Conservation (phyloP, 345 rosid species). For the Arabis alpina region DNA sequence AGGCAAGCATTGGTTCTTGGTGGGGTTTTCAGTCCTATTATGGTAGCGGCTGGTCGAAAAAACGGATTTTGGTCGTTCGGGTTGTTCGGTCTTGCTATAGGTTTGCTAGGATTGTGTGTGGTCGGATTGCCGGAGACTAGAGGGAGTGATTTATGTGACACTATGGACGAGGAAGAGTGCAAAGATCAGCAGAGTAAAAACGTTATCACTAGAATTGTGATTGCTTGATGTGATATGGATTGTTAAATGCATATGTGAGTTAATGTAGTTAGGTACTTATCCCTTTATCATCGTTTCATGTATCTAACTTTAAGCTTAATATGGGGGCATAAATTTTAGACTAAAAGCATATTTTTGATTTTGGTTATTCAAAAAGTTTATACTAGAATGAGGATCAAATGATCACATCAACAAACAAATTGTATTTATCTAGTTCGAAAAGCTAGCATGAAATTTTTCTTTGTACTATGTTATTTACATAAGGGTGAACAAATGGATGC, state of each 20-base stretch:
- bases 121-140: slow-evolving; percentile 68
- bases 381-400: too few species aligned
- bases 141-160: slow-evolving; percentile 54
- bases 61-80: slow-evolving; percentile 54
- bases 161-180: slow-evolving; percentile 69
- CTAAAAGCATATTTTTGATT: too few species aligned
- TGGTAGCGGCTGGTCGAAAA: slow-evolving; percentile 59
- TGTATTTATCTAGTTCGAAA: too few species aligned
- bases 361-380: too few species aligned
- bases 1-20: slow-evolving; percentile 67
- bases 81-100: slow-evolving; percentile 61
- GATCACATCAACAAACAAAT: too few species aligned
- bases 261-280: background rate
- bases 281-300: background rate
- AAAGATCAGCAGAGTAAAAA: slow-evolving; percentile 29
- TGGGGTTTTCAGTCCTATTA: slow-evolving; percentile 57
- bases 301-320: background rate
- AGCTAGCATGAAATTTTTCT: too few species aligned
- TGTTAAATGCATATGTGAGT: background rate
- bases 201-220: background rate
- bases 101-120: slow-evolving; percentile 56
- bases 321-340: too few species aligned
- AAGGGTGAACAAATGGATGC: too few species aligned
- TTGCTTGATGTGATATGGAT: slow-evolving; percentile 13
- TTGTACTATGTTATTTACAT: too few species aligned